These are phyloP conservation scores for Hyphodiscus sp. DNA, from an alignment of 2,329 filamentous ascomycete genomes.

Conservation along the genomic window DNA sequence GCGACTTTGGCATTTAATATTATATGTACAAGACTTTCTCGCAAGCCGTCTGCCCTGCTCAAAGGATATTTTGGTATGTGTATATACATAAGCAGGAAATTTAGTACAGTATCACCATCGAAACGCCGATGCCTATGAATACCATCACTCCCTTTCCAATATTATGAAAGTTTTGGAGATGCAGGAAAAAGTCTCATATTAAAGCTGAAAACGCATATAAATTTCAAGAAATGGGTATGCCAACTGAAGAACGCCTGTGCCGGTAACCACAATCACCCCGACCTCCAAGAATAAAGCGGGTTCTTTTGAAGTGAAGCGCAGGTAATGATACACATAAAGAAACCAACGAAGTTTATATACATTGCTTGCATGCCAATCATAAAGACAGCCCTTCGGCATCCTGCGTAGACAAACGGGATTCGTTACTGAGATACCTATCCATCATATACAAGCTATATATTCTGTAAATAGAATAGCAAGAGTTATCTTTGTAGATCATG, in stretches of 20 bases:
- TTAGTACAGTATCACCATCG: too few species aligned
- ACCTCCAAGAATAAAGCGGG: neutral
- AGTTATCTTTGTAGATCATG: neutral
- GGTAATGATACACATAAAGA: constrained; percentile 10
- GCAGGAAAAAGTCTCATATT: too few species aligned
- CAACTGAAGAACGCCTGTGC: neutral
- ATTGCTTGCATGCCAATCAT: neutral
- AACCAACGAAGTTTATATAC: neutral
- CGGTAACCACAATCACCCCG: neutral
- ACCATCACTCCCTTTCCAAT: too few species aligned
- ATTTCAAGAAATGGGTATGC: neutral
- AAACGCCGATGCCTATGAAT: too few species aligned
- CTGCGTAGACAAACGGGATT: neutral
- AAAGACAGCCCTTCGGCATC: neutral
- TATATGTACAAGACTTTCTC: too few species aligned
- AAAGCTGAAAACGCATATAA: neutral
- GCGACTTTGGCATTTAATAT: too few species aligned
- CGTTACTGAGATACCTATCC: neutral
- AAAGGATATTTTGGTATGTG: too few species aligned
- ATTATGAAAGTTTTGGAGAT: too few species aligned
- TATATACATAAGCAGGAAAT: too few species aligned
- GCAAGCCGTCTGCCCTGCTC: too few species aligned
- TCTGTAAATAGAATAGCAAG: neutral
- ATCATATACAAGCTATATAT: neutral
- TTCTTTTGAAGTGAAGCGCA: constrained; percentile 7